A percentile compares a stretch with the other conserved stretches of the same genome.
phyloP scores from a whole-genome alignment of 306 rosid genomes.

The Cucumis hystrix region DNA sequence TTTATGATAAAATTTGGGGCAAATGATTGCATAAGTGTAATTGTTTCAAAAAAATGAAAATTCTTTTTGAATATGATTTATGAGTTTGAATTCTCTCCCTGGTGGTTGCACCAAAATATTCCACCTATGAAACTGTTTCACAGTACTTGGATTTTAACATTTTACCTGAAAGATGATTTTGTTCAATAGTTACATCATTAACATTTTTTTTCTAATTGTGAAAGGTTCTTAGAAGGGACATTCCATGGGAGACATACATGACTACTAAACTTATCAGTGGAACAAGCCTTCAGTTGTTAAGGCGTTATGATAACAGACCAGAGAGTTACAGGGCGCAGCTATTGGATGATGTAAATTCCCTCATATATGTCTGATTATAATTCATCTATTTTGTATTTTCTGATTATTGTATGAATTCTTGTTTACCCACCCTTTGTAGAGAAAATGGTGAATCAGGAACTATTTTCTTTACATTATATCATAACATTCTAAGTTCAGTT shows the following conservation, averaged over 20 bases:
- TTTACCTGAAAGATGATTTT: background rate
- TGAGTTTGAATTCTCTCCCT: background rate
- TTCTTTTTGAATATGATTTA: background rate
- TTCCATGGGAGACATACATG: conserved; percentile 99
- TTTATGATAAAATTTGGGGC: background rate
- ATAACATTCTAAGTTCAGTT: background rate
- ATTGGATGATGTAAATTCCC: conserved; percentile 59
- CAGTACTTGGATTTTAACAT: background rate
- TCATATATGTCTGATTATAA: background rate
- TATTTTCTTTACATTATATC: background rate
- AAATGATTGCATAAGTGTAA: background rate
- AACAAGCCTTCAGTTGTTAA: conserved; percentile 78
- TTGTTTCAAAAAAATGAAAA: background rate
- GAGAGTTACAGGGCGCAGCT: conserved; percentile 77
- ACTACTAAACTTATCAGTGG: conserved; percentile 81
- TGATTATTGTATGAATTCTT: background rate
- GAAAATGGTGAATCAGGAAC: background rate
- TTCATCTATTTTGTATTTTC: background rate
- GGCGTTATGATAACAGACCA: conserved; percentile 82
- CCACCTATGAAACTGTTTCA: background rate
- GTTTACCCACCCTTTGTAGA: background rate
- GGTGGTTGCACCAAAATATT: background rate
- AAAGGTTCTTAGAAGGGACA: conserved; percentile 76
- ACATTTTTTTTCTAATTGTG: background rate
- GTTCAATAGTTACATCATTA: background rate